phyloP scores from a whole-genome alignment of 192 early-diverging fungal species.

The Phycomyces blakesleeanus region DNA sequence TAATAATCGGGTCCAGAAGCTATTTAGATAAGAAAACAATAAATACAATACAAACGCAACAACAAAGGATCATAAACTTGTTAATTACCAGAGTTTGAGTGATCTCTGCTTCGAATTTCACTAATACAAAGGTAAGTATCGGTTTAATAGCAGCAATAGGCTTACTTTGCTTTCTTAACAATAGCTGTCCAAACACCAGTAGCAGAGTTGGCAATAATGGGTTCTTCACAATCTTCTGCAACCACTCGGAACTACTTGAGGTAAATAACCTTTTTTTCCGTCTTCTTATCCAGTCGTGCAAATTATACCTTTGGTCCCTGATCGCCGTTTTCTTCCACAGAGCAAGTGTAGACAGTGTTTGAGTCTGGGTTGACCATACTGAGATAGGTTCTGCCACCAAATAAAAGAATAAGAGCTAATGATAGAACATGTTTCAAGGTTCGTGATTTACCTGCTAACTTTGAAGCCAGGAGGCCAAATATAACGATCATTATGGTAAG shows the following conservation, averaged over 20 bases:
- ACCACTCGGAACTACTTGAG: conserved; percentile 67
- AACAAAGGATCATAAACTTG: neutral
- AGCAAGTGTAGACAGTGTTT: conserved; percentile 65
- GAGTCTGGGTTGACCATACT: conserved; percentile 48
- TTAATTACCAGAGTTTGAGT: conserved; percentile 60
- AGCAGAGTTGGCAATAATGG: conserved; percentile 75
- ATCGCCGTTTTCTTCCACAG: conserved; percentile 76
- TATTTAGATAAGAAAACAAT: neutral
- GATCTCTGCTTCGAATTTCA: conserved; percentile 72
- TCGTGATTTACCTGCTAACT: conserved; percentile 40
- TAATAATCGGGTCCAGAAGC: conserved; percentile 91
- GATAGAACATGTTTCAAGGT: neutral
- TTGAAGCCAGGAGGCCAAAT: conserved; percentile 93
- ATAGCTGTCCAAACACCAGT: conserved; percentile 91
- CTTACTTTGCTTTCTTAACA: conserved; percentile 39
- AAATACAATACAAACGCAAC: neutral
- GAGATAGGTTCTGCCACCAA: conserved; percentile 41
- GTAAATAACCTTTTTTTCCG: neutral
- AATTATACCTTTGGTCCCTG: conserved; percentile 48
- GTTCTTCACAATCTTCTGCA: conserved; percentile 73
- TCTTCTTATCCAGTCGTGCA: neutral
- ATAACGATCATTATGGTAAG: conserved; percentile 90
- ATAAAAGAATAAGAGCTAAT: neutral
- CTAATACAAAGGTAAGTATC: conserved; percentile 58
- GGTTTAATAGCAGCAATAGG: neutral